Evolutionary conservation across 148 eudicot genomes (phyloP), one percentile per base, ranked within the genome.

Genomic region (Suaeda aralocaspica): DNA sequence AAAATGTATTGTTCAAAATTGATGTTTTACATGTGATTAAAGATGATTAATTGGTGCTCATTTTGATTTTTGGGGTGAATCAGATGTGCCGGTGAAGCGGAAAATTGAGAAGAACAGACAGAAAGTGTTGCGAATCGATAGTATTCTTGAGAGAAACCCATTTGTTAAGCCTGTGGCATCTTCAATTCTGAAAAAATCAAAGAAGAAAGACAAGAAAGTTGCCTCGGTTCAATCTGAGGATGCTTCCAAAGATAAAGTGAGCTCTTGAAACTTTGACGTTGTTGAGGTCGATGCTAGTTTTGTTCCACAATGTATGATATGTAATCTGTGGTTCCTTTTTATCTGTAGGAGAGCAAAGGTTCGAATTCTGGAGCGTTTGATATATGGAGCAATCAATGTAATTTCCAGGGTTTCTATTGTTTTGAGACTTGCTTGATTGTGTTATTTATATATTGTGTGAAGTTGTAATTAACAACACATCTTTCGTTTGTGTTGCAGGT

Each of bases 51-150:
- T 31, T 60, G 64, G 30, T 7, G 24, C 49, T 9, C n/a, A 18
- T 3, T 56, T 31, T 65, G 59, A 6, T 3, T 65, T 72, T 72
- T 21, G 25, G 80, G 66, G 51, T 64, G 42, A 45, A 72, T 10
- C 79, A 93, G 96, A 90, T 82, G 87, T 84, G 71, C 84, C 88
- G 58, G 88, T 84, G 53, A 93, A 83, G 86, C 86, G 95, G 15
- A 93, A 90, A 82, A 87, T 93, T 83, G 98, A 90, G 69, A 93
- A 88, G 76, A 79, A 76, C 50, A 77, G 95, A 60, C 95, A 90
- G 73, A 90, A 88, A 75, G 88, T 85, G 21, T 84, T 93, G 25
- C 89, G 82, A 1, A 78, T 73, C 56, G 96, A 90, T 19, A 93
- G 92, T 64, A n/a, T 88, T 13, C 79, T 93, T 48, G 79, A 88